These are phyloP conservation scores for Falciphora oryzae DNA, from an alignment of 2,329 filamentous ascomycete genomes.

Conservation along the genomic window DNA sequence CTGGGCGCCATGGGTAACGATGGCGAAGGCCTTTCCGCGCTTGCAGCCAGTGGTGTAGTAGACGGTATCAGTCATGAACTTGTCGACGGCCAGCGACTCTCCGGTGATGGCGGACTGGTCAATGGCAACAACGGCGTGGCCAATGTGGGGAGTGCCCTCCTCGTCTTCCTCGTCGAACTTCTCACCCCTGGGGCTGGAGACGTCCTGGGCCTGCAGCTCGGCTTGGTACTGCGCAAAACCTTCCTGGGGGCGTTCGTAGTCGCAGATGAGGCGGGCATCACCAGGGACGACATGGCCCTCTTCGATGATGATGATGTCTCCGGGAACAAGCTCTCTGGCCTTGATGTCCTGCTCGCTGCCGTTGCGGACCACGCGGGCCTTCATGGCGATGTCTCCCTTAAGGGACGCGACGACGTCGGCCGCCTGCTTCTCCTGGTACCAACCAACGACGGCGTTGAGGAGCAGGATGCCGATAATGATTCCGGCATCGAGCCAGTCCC, in stretches of 20 bases:
- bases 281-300: constrained; percentile 67
- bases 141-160: constrained; percentile 48
- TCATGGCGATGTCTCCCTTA: constrained; percentile 76
- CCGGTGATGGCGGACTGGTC: constrained; percentile 79
- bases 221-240: constrained; percentile 36
- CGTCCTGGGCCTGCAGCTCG: constrained; percentile 61
- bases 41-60: constrained; percentile 81
- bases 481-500: constrained; percentile 72
- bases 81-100: constrained; percentile 73
- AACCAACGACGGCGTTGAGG: constrained; percentile 71
- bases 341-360: constrained; percentile 63
- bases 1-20: constrained; percentile 61
- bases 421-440: constrained; percentile 77
- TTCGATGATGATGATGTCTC: constrained; percentile 69
- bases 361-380: constrained; percentile 61
- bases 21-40: constrained; percentile 69
- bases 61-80: constrained; percentile 66
- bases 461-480: constrained; percentile 71
- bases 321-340: constrained; percentile 68
- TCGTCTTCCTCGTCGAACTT: constrained; percentile 54
- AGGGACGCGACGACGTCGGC: constrained; percentile 69
- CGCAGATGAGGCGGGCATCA: constrained; percentile 67
- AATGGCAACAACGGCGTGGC: constrained; percentile 62
- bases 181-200: constrained; percentile 48
- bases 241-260: constrained; percentile 58